Conservation (phyloP, 2,329 filamentous ascomycete species). For the Botryosphaeria agaves region DNA sequence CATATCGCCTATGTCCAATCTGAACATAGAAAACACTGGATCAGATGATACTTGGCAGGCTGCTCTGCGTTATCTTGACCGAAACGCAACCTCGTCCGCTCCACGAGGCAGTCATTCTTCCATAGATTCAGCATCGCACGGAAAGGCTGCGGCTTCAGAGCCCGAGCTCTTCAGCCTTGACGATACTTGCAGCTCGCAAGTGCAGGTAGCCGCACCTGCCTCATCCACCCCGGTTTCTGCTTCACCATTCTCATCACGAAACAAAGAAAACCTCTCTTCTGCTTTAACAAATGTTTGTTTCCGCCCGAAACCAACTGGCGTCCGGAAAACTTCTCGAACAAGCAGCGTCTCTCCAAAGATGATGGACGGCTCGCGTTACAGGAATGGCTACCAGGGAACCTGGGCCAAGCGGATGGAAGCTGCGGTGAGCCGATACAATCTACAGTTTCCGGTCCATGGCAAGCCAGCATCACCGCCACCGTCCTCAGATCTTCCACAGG, state of each 20-base stretch:
- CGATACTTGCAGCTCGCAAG: slow-evolving; percentile 8
- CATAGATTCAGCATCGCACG: slow-evolving; percentile 14
- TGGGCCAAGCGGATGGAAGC: slow-evolving; percentile 35
- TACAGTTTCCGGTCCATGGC: slow-evolving; percentile 26
- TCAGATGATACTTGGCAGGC: slow-evolving; percentile 35
- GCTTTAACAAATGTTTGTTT: slow-evolving; percentile 10
- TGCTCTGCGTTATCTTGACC: slow-evolving; percentile 32
- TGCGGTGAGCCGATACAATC: slow-evolving; percentile 28
- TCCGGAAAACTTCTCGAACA: slow-evolving; percentile 20
- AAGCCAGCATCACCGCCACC: slow-evolving; percentile 27
- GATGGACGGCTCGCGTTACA: slow-evolving; percentile 34
- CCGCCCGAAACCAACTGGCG: slow-evolving; percentile 2
- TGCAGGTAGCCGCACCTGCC: slow-evolving; percentile 8
- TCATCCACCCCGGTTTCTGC: slow-evolving; percentile 15
- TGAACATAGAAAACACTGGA: slow-evolving; percentile 22
- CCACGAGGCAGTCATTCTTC: slow-evolving; percentile 11
- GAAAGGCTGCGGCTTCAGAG: slow-evolving; percentile 14
- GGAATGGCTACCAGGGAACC: slow-evolving; percentile 24
- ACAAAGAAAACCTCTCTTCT: slow-evolving; percentile 6
- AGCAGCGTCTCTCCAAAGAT: slow-evolving; percentile 31
- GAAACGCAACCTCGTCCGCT: slow-evolving; percentile 26
- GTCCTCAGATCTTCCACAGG: slow-evolving; percentile 23
- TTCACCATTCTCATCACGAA: slow-evolving; percentile 12
- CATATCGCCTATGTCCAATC: slow-evolving; percentile 31
- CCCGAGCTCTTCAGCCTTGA: slow-evolving; percentile 16